A percentile compares a stretch with the other conserved stretches of the same genome.
phyloP scores from a whole-genome alignment of 441 rosid genomes.

The Corymbia calophylla region DNA sequence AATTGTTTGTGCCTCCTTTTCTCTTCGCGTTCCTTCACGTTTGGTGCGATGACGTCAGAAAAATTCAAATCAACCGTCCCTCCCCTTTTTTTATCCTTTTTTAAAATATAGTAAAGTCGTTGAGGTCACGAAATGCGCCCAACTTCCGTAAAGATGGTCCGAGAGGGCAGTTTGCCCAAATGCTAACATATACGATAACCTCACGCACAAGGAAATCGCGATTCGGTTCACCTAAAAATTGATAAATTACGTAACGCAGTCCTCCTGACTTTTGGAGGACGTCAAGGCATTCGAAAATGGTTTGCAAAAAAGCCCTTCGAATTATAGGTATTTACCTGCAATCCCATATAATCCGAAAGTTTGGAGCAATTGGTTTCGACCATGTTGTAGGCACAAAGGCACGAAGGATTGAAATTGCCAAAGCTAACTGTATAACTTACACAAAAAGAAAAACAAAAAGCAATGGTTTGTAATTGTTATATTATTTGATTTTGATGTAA shows the following conservation, averaged over 20 bases:
- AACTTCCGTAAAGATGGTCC: background rate
- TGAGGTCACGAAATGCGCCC: background rate
- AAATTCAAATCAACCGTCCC: background rate
- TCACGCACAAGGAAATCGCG: background rate
- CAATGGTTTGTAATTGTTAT: no score
- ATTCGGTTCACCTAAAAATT: background rate
- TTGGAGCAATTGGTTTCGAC: background rate
- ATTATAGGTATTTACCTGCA: background rate
- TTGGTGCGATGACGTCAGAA: background rate
- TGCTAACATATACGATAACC: background rate
- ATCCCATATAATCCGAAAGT: background rate
- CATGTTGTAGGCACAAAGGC: background rate
- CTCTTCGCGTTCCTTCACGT: background rate
- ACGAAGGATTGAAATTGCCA: background rate
- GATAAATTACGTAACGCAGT: background rate
- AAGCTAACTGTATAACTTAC: background rate
- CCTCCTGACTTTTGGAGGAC: background rate
- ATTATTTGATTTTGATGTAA: background rate
- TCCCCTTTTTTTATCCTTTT: accelerated
- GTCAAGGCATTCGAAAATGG: background rate
- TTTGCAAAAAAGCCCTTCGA: background rate
- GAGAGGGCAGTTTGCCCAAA: background rate
- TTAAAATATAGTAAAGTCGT: background rate
- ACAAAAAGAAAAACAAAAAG: background rate
- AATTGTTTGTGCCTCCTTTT: background rate